Base-by-base conservation (phyloP, 2,329 filamentous ascomycete genomes). In the Cladobotryum protrusum region DNA sequence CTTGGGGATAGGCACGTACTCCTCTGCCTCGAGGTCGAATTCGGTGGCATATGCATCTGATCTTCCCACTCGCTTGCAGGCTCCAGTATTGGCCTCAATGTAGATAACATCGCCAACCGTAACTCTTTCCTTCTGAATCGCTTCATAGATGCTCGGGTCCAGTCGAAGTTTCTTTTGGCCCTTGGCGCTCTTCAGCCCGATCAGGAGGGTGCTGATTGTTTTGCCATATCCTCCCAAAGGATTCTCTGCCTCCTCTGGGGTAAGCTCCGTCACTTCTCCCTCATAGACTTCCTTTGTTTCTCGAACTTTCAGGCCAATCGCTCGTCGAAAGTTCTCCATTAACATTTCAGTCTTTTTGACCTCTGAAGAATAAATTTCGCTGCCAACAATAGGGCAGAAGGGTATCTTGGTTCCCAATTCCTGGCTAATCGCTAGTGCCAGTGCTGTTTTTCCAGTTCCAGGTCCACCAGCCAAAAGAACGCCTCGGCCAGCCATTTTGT, bases 221-320 rank as follows among this genome's bases (percentile, higher is more conserved):
- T 95, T 90, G 59, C 93, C 93, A 68, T 97, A 99, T 61, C 90
- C 91, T 53, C 93, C 93, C 40, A 99, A 78, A 20, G 93, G 93
- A 70, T 99, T 99, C 75, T 97, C 93, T 4, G 92, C 88, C 77
- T 99, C 93, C 72, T 99, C 93, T 36, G 93, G 93, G 32, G 92
- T 96, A 59, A 99, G 82, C 71, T 99, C 93, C 58, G 89, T 96
- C 50, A 99, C 93, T 72, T 99, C 93, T 65, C 93, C 93, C 73
- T 99, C 93, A 72, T 97, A 99, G 52, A 99, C 92, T 72, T 99
- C 93, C 72, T 99, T 99, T 47, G 92, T 96, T 77, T 99, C 93
- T 63, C 93, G 89, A 58, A 99, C 93, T 66, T 95, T 91, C 59
- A 99, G 79, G 33, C 92, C 93, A 68, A 99, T 99, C 52, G 93